A percentile compares a stretch with the other conserved stretches of the same genome.
Conservation (phyloP, 2,329 filamentous ascomycete genomes). For the Thielaviopsis euricoi region DNA sequence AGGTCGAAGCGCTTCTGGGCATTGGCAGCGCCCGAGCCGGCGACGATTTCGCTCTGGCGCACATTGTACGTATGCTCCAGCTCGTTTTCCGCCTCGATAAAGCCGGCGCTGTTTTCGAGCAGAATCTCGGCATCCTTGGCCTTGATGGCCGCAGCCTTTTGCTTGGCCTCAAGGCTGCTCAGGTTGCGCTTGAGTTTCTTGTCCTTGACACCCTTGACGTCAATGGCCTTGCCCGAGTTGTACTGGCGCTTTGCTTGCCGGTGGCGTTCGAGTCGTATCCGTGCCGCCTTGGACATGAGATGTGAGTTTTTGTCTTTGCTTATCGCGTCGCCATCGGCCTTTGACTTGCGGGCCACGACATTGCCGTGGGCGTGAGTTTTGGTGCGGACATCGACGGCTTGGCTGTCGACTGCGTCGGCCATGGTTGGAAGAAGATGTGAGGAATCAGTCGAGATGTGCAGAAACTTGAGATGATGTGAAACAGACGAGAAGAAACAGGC, state of each 20-base stretch:
- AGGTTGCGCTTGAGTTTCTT: conserved; percentile 79
- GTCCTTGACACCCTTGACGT: conserved; percentile 60
- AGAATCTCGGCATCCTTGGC: conserved; percentile 94
- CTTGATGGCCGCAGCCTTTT: conserved; percentile 61
- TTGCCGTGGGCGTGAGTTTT: conserved; percentile 6
- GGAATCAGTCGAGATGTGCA: too few relatives aligned
- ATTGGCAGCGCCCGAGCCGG: conserved; percentile 61
- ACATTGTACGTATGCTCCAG: conserved; percentile 88
- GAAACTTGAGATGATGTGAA: too few relatives aligned
- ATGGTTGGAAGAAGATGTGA: too few relatives aligned
- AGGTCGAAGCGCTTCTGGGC: conserved; percentile 89
- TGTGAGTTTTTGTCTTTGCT: conserved; percentile 17
- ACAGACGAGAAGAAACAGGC: too few relatives aligned
- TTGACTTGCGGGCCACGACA: neutral
- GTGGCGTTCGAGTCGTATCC: conserved; percentile 32
- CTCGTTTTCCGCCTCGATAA: conserved; percentile 74
- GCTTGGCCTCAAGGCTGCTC: conserved; percentile 63
- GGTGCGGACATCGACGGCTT: neutral
- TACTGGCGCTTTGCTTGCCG: conserved; percentile 59
- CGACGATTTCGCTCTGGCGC: conserved; percentile 68
- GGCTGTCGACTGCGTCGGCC: conserved; percentile 5
- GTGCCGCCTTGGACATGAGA: conserved; percentile 34
- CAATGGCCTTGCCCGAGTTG: conserved; percentile 65
- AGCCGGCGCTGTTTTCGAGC: conserved; percentile 70
- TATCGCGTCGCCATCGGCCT: too few relatives aligned